phyloP scores from a whole-genome alignment of 2,329 filamentous ascomycete genomes.

The Magnaporthiopsis rhizophila region DNA sequence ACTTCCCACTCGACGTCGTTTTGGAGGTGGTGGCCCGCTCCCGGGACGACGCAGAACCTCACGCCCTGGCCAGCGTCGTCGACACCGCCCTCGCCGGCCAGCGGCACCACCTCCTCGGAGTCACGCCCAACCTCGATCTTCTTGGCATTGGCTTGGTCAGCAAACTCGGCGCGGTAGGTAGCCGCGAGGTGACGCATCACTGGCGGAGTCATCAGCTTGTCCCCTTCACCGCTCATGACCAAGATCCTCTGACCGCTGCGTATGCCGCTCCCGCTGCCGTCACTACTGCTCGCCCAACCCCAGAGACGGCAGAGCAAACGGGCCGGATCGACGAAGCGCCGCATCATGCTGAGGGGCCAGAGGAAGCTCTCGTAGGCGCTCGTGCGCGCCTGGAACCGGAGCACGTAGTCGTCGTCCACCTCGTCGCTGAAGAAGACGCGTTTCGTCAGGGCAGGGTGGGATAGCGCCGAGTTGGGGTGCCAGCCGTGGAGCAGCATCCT shows the following conservation, averaged over 20 bases:
- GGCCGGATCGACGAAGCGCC: constrained; percentile 21
- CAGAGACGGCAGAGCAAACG: constrained; percentile 24
- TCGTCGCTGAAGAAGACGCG: constrained; percentile 41
- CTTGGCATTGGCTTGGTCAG: not conserved
- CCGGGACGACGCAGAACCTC: constrained; percentile 30
- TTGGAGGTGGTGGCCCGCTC: constrained; percentile 43
- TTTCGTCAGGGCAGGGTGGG: constrained; percentile 38
- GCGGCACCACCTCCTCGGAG: constrained; percentile 7
- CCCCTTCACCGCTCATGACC: constrained; percentile 30
- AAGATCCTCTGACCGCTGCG: constrained; percentile 23
- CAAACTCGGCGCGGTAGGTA: constrained; percentile 25
- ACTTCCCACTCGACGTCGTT: constrained; percentile 41
- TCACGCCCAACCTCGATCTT: not conserved
- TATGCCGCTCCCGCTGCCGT: not conserved
- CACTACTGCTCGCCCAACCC: not conserved
- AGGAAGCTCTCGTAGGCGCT: constrained; percentile 42
- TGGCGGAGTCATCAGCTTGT: constrained; percentile 30
- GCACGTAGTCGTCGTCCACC: constrained; percentile 31
- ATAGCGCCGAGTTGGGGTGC: constrained; percentile 44
- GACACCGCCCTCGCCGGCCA: constrained; percentile 16
- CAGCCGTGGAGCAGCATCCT: constrained; percentile 36
- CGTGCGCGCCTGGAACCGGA: constrained; percentile 32
- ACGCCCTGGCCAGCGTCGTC: constrained; percentile 29
- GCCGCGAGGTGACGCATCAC: constrained; percentile 30
- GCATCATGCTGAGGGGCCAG: constrained; percentile 42